These are phyloP conservation scores for Immersiporthe knoxdaviesiana DNA, from an alignment of 2,329 filamentous ascomycete genomes.

Conservation along the genomic window DNA sequence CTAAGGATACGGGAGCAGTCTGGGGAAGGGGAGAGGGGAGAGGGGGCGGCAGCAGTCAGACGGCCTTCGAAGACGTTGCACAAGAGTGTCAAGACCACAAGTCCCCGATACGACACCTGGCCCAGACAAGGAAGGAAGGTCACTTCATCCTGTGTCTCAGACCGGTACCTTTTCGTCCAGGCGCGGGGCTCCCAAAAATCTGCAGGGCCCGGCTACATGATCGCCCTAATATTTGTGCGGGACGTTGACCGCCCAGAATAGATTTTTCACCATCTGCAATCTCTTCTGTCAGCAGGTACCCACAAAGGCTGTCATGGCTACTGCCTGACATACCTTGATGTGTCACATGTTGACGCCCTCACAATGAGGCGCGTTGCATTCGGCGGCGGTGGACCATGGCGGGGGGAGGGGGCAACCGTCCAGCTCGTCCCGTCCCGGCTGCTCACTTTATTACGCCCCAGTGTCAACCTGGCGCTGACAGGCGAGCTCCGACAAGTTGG, in stretches of 20 bases:
- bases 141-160: neutral
- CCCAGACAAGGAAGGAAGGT: neutral
- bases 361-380: slow-evolving; percentile 10
- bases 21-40: neutral
- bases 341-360: slow-evolving; percentile 4
- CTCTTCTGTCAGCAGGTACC: neutral
- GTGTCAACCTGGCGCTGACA: slow-evolving; percentile 16
- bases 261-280: neutral
- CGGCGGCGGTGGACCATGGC: slow-evolving; percentile 6
- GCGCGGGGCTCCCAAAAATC: neutral
- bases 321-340: neutral
- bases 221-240: neutral
- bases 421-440: slow-evolving; percentile 12
- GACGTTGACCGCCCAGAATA: neutral
- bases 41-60: neutral
- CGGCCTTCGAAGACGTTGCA: neutral
- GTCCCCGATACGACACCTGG: slow-evolving; percentile 1
- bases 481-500: slow-evolving; percentile 25
- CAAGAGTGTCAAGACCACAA: neutral
- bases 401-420: slow-evolving; percentile 15
- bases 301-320: neutral
- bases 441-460: slow-evolving; percentile 16
- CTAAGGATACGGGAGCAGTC: neutral
- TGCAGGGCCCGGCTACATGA: neutral
- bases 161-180: neutral